Evolutionary conservation across 148 eudicot species (phyloP).

Genomic region (Agrostemma githago): DNA sequence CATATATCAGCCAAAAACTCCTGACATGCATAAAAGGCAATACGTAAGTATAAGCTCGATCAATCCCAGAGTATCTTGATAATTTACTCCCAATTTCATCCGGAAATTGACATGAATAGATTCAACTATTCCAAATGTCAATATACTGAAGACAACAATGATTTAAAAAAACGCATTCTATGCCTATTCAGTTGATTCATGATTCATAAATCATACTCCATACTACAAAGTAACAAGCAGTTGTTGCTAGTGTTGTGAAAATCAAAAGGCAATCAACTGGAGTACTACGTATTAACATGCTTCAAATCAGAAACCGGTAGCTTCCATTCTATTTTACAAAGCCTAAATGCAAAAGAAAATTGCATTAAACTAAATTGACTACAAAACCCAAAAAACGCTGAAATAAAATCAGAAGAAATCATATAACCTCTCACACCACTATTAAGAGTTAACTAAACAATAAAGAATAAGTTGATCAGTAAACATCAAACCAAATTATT

Average conservation of each 20-base stretch:
- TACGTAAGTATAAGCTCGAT: slow-evolving; percentile 5
- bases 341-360: not conserved
- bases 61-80: not conserved
- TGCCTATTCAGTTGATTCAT: not conserved
- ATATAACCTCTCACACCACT: not conserved
- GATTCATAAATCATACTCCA: not conserved
- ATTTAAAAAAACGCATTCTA: not conserved
- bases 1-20: slow-evolving; percentile 31
- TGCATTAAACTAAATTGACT: not conserved
- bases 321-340: not conserved
- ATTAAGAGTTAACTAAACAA: not conserved
- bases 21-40: slow-evolving; percentile 14
- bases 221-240: not conserved
- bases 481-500: not conserved
- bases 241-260: no score
- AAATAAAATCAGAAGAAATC: not conserved
- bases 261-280: not conserved
- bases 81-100: not conserved
- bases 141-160: not conserved
- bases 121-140: not conserved
- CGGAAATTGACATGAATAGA: not conserved
- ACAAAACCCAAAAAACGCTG: not conserved
- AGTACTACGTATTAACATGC: not conserved
- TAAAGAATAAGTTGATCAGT: not conserved
- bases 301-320: not conserved